Evolutionary conservation across 2,329 filamentous ascomycete genomes (phyloP), one percentile per base, ranked within the genome.

Genomic region (Aspergillus sp.): DNA sequence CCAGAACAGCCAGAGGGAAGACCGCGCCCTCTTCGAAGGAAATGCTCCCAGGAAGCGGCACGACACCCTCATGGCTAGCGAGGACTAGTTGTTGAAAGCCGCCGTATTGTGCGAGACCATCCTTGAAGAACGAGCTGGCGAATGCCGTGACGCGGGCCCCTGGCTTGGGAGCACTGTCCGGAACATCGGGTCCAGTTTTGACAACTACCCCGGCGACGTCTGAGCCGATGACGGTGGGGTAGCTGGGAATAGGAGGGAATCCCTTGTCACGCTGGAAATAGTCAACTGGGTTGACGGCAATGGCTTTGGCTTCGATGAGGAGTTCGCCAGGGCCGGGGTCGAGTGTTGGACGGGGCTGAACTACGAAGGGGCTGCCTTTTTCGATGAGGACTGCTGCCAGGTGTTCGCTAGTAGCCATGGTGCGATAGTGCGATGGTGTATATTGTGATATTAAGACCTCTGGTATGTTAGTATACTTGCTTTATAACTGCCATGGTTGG

Each of bases 211-310:
- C 68, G 4, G 69, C 65, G 12, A 73, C 63, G 46, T 74, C 73
- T 19, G 70, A 71, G 39, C 68, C 70, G 3, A 69, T 7, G 20
- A 71, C 58, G 1, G 68, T 62, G 2, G 69, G 69, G 49, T 68
- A 71, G 9, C 19, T 55, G 15, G 56, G 24, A 52, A 73, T 48
- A 3, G 58, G 57, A 9, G 64, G 58, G 11, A 65, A 46, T 20
- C 65, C 65, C 17, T 45, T 34, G 33, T 67, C 67, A n/a, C 66
- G 64, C 49, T 66, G 66, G 24, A 30, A 57, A 60, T 61, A 56
- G 56, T 79, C 77, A 49, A 75, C 66, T 8, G 77, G 77, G 60
- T 79, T 79, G 44, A 79, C 61, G 5, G 75, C 77, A 22, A 77
- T 65, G 15, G 76, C 71, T 15, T 72, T 66, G 59, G 77, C 71